Base-by-base conservation (phyloP, 768 basidiomycete genomes). In the Cystobasidium onofrii region DNA sequence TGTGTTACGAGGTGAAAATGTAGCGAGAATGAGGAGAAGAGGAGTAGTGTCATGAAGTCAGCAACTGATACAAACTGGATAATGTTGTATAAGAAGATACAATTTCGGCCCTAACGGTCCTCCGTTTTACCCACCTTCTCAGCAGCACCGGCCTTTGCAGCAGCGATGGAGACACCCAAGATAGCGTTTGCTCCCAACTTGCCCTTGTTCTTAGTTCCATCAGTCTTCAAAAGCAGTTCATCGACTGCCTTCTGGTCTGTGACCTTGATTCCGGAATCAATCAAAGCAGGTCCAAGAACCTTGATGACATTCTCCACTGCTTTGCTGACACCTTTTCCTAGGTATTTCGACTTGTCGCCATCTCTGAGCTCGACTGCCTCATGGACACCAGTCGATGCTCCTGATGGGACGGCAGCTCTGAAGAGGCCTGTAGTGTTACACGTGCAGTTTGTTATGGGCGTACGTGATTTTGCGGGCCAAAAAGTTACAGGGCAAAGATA, bases 361-460 rank as follows among this genome's bases (percentile, higher is more conserved):
- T 99, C 96, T 78, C 96, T 92, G 83, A 99, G 90, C 84, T 99
- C 96, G 78, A 97, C 92, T 76, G 96, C 96, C 83, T 99, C 96
- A 82, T 99, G 92, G 77, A 91, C 84, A 85, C 96, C 96, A 66
- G 96, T 98, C 73, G 96, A 99, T 52, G 96, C 96, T 82, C 96
- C 96, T 74, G 95, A 97, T 54, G 96, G 96, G 54, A 99, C 96
- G 76, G 91, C 87, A 74, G 92, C 90, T 75, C 92, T 89, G 89
- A 88, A 98, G 76, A 87, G 89, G 74, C 94, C 94, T 86, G 92
- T 92, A n/a, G n/a, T n/a, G n/a, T n/a, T n/a, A n/a, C n/a, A n/a
- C n/a, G n/a, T n/a, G n/a, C n/a, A n/a, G n/a, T n/a, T n/a, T 55
- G 29, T 6, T 39, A 93, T 81, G 96, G 91, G 95, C 25, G 81